Percentiles rank a stretch among this genome's conserved stretches.
phyloP scores from a whole-genome alignment of 441 rosid species.

The Croton setiger region DNA sequence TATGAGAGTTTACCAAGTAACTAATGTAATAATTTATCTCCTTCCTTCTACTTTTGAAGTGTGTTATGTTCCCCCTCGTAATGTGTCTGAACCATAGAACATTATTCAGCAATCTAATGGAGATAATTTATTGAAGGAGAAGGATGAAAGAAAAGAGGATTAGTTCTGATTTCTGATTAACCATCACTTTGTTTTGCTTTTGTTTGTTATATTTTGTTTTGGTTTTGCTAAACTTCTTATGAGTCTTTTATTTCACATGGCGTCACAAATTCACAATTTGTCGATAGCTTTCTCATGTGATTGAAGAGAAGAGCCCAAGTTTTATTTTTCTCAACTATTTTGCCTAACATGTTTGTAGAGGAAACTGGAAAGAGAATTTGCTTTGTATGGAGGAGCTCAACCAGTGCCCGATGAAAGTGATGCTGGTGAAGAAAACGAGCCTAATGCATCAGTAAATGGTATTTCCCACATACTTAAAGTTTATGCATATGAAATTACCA shows the following conservation, averaged over 20 bases:
- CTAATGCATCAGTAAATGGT: constrained; percentile 51
- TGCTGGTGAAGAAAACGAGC: constrained; percentile 45
- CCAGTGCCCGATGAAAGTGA: constrained; percentile 28
- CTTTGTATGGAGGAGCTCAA: constrained; percentile 40
- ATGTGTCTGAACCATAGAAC: background rate
- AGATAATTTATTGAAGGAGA: background rate
- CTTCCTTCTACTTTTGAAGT: background rate
- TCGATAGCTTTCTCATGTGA: constrained; percentile 1
- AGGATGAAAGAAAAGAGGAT: background rate
- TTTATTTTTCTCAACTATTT: constrained; percentile 8
- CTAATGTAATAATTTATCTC: background rate
- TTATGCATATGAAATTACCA: constrained; percentile 11
- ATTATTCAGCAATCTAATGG: background rate
- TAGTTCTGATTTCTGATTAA: background rate
- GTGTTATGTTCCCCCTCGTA: background rate
- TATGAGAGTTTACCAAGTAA: background rate
- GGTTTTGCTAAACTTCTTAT: background rate
- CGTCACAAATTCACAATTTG: no score
- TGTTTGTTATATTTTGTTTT: background rate
- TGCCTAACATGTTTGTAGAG: constrained; percentile 43
- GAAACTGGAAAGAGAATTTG: constrained; percentile 62
- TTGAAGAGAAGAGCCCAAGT: background rate
- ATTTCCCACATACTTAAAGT: constrained; percentile 17
- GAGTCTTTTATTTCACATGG: background rate
- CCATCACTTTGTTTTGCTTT: background rate